Evolutionary conservation across 805 yeast genomes (phyloP), one percentile per base, ranked within the genome.

Genomic region (Cyberlindnera veronae): DNA sequence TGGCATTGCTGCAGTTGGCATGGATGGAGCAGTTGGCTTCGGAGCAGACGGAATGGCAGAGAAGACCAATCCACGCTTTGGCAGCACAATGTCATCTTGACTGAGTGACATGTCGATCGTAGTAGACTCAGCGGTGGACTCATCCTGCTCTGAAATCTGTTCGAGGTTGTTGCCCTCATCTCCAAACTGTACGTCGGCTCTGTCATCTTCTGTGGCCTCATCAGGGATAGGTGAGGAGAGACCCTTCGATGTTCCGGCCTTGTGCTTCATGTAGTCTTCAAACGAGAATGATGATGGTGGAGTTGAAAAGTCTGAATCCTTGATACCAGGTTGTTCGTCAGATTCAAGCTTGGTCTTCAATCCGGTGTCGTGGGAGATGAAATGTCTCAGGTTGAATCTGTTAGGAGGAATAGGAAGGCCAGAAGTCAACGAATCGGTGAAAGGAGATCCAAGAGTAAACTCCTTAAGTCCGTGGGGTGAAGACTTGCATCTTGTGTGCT

Each of bases 301-400:
- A 20, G 30, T 31, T 19, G 47, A 17, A 18, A 46, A 47, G 26
- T 49, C 46, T 9, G 49, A 39, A 23, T 46, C 46, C 29, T 44
- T 44, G 2, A 34, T 34, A 9, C 38, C 45, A n/a, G 34, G 38
- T 12, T 41, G 45, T 3, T 45, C 45, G 8, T 24, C 47, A 9
- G 43, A 35, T 9, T 33, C 38, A 4, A 20, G 24, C 36, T 29
- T 44, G 16, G 42, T 10, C 32, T 44, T 52, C 24, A 57, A 36
- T 0, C 61, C 61, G 14, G 61, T 53, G 9, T 57, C 61, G 36
- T 48, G 45, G 6, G 59, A 54, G 3, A 45, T 38, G 34, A 54
- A 54, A 33, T 57, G 61, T 29, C 61, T 53, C 15, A 57, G 33
- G 13, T 37, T 50, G 29, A 50, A 42, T 18, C 42, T 42, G 11